A percentile compares a stretch with the other conserved stretches of the same genome.
Evolutionary conservation across 2,329 filamentous ascomycete species (phyloP).

Genomic region (Chaetoscypha palmicola): DNA sequence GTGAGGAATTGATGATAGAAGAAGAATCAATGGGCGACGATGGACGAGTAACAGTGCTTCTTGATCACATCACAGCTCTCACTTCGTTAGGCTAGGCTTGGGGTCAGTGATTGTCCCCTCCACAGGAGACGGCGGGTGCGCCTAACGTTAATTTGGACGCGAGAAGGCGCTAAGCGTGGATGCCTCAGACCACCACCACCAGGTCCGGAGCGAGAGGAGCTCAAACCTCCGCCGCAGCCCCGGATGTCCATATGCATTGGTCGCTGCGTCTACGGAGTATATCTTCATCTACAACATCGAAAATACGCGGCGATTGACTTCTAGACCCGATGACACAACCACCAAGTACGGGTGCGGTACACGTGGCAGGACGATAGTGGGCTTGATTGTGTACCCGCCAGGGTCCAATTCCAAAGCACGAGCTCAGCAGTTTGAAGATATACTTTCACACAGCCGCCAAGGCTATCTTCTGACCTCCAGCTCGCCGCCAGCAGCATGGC

Average conservation of each 20-base stretch:
- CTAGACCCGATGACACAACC: too few relatives aligned
- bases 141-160: constrained; percentile 2
- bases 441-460: background rate
- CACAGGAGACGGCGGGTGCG: background rate
- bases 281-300: too few relatives aligned
- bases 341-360: too few relatives aligned
- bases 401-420: too few relatives aligned
- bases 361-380: too few relatives aligned
- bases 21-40: background rate
- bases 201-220: too few relatives aligned
- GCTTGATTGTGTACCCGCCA: too few relatives aligned
- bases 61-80: background rate
- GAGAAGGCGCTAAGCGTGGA: background rate
- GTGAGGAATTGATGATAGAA: constrained; percentile 1
- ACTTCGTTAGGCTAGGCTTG: background rate
- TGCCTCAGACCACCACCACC: constrained; percentile 1
- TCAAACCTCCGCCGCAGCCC: background rate
- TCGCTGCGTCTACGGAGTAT: too few relatives aligned
- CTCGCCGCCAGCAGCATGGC: background rate
- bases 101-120: background rate
- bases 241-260: too few relatives aligned
- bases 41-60: too few relatives aligned
- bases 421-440: too few relatives aligned
- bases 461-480: background rate
- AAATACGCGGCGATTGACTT: too few relatives aligned